Evolutionary conservation across 495 filamentous ascomycete species (phyloP).

Genomic region (Terfezia claveryi): DNA sequence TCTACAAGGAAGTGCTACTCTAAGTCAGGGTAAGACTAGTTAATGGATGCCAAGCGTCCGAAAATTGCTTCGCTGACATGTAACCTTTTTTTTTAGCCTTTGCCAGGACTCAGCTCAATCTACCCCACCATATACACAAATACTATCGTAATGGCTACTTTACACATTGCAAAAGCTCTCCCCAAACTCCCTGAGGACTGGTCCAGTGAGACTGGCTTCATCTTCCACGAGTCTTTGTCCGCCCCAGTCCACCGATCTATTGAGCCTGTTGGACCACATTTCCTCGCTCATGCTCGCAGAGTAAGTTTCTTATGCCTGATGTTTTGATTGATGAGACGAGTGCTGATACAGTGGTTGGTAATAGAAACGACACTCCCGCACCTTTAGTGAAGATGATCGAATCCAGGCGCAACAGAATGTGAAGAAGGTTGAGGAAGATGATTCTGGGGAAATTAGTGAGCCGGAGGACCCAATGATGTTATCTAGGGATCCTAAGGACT

Average conservation of each 20-base stretch:
- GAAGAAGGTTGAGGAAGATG: conserved; percentile 86
- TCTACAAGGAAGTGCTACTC: too few species aligned
- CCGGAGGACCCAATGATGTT: conserved; percentile 79
- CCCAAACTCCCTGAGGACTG: conserved; percentile 63
- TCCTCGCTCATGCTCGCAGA: conserved; percentile 87
- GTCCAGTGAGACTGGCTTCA: conserved; percentile 79
- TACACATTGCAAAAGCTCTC: conserved; percentile 27
- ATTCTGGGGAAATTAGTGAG: conserved; percentile 77
- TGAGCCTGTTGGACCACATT: conserved; percentile 91
- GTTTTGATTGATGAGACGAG: background rate
- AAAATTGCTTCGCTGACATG: too few species aligned
- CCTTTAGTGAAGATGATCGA: conserved; percentile 94
- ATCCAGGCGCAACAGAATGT: conserved; percentile 80
- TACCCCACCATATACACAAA: background rate
- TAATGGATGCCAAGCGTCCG: too few species aligned
- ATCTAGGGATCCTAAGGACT: conserved; percentile 86
- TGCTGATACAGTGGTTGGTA: background rate
- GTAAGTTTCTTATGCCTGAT: conserved; percentile 24
- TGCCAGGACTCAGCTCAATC: too few species aligned
- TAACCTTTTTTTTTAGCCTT: too few species aligned
- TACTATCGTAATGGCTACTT: conserved; percentile 8
- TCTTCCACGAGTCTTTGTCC: conserved; percentile 27
- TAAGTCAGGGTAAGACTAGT: too few species aligned
- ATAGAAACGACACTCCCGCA: conserved; percentile 77
- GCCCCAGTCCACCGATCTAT: conserved; percentile 22